These are phyloP conservation scores for Gossypium thurberi DNA, from an alignment of 345 rosid species.

Conservation along the genomic window DNA sequence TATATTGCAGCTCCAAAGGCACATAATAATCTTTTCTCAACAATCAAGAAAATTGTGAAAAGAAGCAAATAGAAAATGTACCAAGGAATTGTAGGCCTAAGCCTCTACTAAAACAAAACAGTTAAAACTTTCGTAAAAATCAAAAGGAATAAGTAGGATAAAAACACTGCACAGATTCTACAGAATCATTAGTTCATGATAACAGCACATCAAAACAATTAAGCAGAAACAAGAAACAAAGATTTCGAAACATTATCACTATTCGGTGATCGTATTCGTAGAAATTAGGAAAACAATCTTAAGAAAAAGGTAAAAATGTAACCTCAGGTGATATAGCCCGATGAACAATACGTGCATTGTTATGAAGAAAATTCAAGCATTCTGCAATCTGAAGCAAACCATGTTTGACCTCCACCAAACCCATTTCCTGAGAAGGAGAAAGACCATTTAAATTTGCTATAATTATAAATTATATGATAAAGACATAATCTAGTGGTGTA, in stretches of 20 bases:
- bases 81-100: not conserved
- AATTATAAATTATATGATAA: not conserved
- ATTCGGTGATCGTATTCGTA: not conserved
- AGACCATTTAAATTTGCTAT: not conserved
- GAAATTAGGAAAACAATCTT: not conserved
- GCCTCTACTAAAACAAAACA: not conserved
- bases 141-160: not conserved
- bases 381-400: conserved; percentile 89
- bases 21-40: not conserved
- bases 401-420: conserved; percentile 90
- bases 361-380: conserved; percentile 82
- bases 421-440: conserved; percentile 62
- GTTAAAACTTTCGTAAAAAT: not conserved
- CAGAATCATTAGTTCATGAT: not conserved
- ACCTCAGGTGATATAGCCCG: conserved; percentile 96
- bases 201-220: not conserved
- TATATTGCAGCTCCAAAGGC: not conserved
- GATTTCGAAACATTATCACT: not conserved
- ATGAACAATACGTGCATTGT: conserved; percentile 77
- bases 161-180: not conserved
- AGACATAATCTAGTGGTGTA: not conserved
- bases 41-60: not conserved
- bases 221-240: not conserved
- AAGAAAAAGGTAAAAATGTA: conserved; percentile 2
- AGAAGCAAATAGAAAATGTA: not conserved